phyloP scores from a whole-genome alignment of 148 eudicot genomes.

The Spergularia marina region DNA sequence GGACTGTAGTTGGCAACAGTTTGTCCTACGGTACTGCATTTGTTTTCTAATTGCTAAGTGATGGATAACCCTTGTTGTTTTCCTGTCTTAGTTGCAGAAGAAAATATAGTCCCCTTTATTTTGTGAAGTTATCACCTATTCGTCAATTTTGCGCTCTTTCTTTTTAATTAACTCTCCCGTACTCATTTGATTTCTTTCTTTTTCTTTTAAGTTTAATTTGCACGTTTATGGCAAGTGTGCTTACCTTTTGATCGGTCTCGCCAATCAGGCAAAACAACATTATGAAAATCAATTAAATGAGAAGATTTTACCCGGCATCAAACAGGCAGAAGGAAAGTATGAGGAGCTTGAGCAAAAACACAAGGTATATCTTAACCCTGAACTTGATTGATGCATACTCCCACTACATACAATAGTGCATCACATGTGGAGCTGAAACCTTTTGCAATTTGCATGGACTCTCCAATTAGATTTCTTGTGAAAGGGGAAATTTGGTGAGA shows the following conservation, averaged over 20 bases:
- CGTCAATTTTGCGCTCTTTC: background rate
- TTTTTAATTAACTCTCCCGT: background rate
- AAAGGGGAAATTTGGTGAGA: background rate
- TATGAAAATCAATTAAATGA: constrained; percentile 48
- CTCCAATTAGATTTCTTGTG: background rate
- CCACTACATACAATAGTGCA: background rate
- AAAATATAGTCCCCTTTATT: background rate
- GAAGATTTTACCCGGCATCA: constrained; percentile 50
- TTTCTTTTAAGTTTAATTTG: background rate
- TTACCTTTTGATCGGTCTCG: constrained; percentile 13
- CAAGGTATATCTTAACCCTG: constrained; percentile 40
- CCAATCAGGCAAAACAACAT: constrained; percentile 53
- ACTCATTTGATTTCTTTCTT: background rate
- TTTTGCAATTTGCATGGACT: background rate
- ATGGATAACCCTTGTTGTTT: background rate
- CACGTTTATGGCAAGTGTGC: background rate
- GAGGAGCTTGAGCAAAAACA: constrained; percentile 55
- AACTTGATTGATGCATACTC: constrained; percentile 16
- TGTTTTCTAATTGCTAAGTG: background rate
- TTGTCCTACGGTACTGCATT: background rate
- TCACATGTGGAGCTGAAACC: background rate
- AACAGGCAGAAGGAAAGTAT: constrained; percentile 51
- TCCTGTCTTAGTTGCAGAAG: background rate
- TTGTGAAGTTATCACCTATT: background rate
- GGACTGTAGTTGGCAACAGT: background rate